Conservation (phyloP, 2,329 filamentous ascomycete genomes). For the Trichoderma cornu-damae region DNA sequence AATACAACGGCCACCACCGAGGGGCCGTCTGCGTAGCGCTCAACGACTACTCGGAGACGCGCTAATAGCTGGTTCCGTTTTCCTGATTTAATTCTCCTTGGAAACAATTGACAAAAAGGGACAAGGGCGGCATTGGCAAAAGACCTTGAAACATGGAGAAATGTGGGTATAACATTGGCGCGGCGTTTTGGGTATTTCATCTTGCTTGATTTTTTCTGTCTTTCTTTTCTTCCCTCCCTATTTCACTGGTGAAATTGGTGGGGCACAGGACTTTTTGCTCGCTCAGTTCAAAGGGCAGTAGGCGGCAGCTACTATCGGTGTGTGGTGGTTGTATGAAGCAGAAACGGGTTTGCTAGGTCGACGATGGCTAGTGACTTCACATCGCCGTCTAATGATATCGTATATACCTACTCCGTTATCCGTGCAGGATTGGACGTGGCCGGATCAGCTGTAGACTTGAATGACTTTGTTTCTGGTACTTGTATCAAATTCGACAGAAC, state of each 20-base stretch:
- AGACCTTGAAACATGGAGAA: neutral
- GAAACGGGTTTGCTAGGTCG: neutral
- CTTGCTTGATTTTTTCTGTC: neutral
- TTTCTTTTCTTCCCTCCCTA: neutral
- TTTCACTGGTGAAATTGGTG: neutral
- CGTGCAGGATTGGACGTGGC: neutral
- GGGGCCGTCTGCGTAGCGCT: conserved; percentile 89
- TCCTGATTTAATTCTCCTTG: neutral
- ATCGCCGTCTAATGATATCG: too few relatives aligned
- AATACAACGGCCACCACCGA: conserved; percentile 92
- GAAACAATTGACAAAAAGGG: neutral
- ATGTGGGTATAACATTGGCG: neutral
- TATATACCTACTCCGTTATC: too few relatives aligned
- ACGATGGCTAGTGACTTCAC: too few relatives aligned
- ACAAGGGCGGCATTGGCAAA: neutral
- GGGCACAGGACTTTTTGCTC: neutral
- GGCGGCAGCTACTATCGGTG: neutral
- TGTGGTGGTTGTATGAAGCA: neutral
- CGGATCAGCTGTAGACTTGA: neutral
- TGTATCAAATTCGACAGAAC: neutral
- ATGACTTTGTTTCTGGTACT: neutral
- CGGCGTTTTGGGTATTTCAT: conserved; percentile 4
- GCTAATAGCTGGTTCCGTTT: conserved; percentile 29
- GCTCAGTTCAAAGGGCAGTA: neutral
- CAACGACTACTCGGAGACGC: conserved; percentile 71